Base-by-base conservation (phyloP, 2,329 filamentous ascomycete genomes). In the Fusarium liriodendri region DNA sequence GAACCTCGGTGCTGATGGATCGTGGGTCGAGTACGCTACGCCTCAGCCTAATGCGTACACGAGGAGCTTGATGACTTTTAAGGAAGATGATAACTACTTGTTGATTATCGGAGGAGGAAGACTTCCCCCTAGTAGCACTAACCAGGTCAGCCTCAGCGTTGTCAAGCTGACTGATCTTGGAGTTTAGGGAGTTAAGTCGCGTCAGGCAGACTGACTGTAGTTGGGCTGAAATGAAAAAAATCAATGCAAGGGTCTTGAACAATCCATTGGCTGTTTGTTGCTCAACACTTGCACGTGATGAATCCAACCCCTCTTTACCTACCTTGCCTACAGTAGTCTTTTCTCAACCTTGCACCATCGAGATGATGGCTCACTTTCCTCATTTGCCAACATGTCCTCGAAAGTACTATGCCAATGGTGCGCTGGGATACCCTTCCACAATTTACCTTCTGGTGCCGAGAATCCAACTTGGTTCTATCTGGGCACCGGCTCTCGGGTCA, bases 91-190 rank as follows among this genome's bases (percentile, higher is more conserved):
- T 9, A 78, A 80, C 61, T 75, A 77, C 25, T 33, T 82, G 55
- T 66, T 86, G 1, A 86, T 89, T 55, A 84, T 85, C 38, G 84
- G 85, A 1, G 86, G 81, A 0, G 84, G 85, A 3, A 80, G 83
- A 33, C 76, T 87, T 73, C 87, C 87, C 14, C 85, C 85, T 2
- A 87, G 82, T 60, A 86, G 80, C 32, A 84, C 83, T 16, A 87
- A 89, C 55, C 74, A 83, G 77, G 82, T 85, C 7, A 82, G 79
- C 25, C 61, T 84, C 37, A 85, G 83, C 37, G 80, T 85, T 52
- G 73, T 82, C 8, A 68, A 74, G 20, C 11, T 73, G 29, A 74
- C 52, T 20, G 70, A 73, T 35, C 54, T 57, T 57, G 54, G 54
- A 22, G 32, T 57, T 25, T 57, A 57, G 45, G 3, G 4, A n/a